A percentile compares a stretch with the other conserved stretches of the same genome.
phyloP scores from a whole-genome alignment of 1,284 basidiomycete genomes.

The Leccinum fuscescens region DNA sequence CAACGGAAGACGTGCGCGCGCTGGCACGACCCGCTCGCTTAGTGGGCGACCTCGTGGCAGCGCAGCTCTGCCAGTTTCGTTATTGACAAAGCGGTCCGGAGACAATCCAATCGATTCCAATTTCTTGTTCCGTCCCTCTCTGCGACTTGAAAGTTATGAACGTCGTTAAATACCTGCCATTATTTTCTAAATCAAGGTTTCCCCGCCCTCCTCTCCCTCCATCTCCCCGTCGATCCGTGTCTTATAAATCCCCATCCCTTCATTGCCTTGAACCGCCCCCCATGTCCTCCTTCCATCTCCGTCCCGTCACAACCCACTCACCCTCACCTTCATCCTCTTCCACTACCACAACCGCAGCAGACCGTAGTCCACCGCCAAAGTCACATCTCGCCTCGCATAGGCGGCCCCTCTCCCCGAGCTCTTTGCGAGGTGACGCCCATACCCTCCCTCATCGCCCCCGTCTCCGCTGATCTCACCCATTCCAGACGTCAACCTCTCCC shows the following conservation, averaged over 20 bases:
- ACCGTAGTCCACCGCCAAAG: constrained; percentile 29
- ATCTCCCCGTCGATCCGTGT: constrained; percentile 23
- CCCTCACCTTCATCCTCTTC: constrained; percentile 31
- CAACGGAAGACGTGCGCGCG: constrained; percentile 17
- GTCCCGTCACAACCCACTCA: constrained; percentile 40
- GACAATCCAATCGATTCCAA: constrained; percentile 4
- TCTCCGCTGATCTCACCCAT: constrained; percentile 10
- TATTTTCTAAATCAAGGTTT: constrained; percentile 7
- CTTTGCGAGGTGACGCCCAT: constrained; percentile 47
- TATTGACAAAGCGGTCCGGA: constrained; percentile 22
- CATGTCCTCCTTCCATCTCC: constrained; percentile 47
- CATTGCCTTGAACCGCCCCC: not conserved
- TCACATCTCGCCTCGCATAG: constrained; percentile 17
- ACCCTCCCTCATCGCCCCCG: not conserved
- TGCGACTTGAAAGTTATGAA: constrained; percentile 1
- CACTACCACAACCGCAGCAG: constrained; percentile 23
- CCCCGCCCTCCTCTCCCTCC: constrained; percentile 8
- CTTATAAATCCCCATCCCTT: constrained; percentile 18
- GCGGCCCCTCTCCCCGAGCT: constrained; percentile 47
- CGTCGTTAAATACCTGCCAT: not conserved
- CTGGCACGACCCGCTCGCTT: constrained; percentile 25
- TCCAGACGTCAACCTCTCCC: constrained; percentile 58
- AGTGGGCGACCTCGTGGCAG: constrained; percentile 24
- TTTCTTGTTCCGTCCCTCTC: constrained; percentile 17
- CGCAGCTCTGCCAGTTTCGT: constrained; percentile 21